These are phyloP conservation scores for Solanum raphanifolium DNA, from an alignment of 257 asterid genomes.

Conservation along the genomic window DNA sequence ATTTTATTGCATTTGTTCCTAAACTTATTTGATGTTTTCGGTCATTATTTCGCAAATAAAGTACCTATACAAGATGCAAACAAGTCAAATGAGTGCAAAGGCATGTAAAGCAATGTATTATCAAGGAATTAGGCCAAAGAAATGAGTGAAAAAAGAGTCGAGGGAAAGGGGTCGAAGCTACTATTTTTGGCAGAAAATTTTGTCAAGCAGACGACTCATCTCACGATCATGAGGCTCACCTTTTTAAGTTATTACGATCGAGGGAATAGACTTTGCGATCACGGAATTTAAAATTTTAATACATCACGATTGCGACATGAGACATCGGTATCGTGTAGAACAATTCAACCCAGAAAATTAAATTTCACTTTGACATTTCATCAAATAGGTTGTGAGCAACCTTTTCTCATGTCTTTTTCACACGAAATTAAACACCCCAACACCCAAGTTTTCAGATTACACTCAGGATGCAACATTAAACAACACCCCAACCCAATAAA, in stretches of 20 bases:
- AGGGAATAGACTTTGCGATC: background rate
- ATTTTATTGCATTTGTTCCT: too few relatives aligned
- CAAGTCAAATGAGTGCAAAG: too few relatives aligned
- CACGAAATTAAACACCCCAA: background rate
- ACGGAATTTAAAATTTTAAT: too few relatives aligned
- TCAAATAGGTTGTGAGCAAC: background rate
- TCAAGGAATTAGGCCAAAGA: background rate
- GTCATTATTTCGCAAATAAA: too few relatives aligned
- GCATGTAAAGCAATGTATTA: background rate
- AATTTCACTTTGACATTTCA: too few relatives aligned
- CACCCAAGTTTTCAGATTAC: background rate
- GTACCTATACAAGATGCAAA: too few relatives aligned
- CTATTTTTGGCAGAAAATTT: background rate
- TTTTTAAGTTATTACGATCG: background rate
- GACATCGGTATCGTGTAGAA: background rate
- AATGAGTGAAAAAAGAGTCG: background rate
- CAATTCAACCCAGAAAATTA: background rate
- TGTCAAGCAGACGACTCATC: too few relatives aligned
- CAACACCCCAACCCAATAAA: background rate
- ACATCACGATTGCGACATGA: background rate
- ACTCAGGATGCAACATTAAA: background rate
- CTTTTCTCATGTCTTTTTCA: background rate
- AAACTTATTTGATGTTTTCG: too few relatives aligned
- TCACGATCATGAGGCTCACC: background rate
- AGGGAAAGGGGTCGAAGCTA: background rate